phyloP scores from a whole-genome alignment of 257 asterid genomes.

The Misopates orontium region DNA sequence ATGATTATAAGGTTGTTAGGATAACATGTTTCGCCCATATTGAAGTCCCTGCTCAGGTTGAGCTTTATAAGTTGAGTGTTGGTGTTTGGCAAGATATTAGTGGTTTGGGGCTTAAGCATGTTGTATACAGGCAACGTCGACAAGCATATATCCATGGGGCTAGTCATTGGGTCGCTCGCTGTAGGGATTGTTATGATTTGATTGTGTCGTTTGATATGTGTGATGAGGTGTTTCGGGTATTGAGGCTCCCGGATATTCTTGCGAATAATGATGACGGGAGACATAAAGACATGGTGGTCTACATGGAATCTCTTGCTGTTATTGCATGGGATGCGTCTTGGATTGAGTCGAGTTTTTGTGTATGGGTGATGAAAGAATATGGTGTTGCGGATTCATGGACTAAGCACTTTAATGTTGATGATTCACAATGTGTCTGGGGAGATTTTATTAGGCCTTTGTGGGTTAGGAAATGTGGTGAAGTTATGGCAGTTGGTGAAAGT shows the following conservation, averaged over 20 bases:
- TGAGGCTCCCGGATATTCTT: constrained; percentile 32
- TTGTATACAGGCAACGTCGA: constrained; percentile 26
- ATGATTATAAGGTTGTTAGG: constrained; percentile 45
- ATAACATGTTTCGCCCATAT: constrained; percentile 25
- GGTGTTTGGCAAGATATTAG: constrained; percentile 46
- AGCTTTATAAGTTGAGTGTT: constrained; percentile 42
- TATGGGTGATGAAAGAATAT: constrained; percentile 54
- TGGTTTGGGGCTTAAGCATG: constrained; percentile 14
- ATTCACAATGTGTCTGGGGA: constrained; percentile 6
- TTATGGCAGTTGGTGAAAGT: constrained; percentile 29
- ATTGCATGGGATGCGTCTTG: constrained; percentile 15
- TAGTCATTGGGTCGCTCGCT: constrained; percentile 40
- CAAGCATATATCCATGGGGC: constrained; percentile 33
- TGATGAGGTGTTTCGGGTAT: constrained; percentile 36
- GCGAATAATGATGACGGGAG: background rate
- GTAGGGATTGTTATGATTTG: constrained; percentile 20
- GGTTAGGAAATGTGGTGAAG: constrained; percentile 35
- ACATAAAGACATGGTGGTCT: constrained; percentile 31
- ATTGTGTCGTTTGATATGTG: constrained; percentile 41
- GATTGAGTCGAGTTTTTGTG: constrained; percentile 20
- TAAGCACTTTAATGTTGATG: constrained; percentile 24
- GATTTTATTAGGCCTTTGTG: constrained; percentile 38
- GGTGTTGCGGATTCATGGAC: constrained; percentile 46
- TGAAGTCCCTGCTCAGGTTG: constrained; percentile 30
- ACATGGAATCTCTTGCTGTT: constrained; percentile 32